Conservation (phyloP, 805 yeast genomes). For the Kazachstania bromeliacearum region DNA sequence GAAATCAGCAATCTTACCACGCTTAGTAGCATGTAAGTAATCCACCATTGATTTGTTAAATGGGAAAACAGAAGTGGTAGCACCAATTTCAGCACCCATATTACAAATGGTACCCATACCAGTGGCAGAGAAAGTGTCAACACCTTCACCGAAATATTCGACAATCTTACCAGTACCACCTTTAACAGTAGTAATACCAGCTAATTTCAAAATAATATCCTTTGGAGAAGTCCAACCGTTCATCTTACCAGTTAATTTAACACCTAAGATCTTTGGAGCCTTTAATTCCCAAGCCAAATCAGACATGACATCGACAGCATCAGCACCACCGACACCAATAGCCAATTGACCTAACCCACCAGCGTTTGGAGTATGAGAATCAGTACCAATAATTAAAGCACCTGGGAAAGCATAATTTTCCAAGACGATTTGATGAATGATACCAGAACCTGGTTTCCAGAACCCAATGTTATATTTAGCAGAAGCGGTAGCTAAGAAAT, state of each 20-base stretch:
- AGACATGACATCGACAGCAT: slow-evolving; percentile 95
- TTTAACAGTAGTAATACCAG: slow-evolving; percentile 90
- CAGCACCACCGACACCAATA: slow-evolving; percentile 99
- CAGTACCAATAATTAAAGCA: slow-evolving; percentile 91
- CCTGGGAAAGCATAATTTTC: slow-evolving; percentile 98
- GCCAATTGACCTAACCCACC: slow-evolving; percentile 98
- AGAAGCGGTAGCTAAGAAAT: slow-evolving; percentile 81
- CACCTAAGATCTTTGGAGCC: slow-evolving; percentile 94
- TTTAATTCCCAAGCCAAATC: slow-evolving; percentile 94
- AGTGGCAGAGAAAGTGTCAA: slow-evolving; percentile 83
- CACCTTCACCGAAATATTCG: slow-evolving; percentile 95
- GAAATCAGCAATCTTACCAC: slow-evolving; percentile 75
- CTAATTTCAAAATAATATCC: slow-evolving; percentile 86
- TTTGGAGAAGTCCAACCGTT: slow-evolving; percentile 96
- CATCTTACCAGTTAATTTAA: slow-evolving; percentile 83
- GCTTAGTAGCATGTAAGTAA: slow-evolving; percentile 78
- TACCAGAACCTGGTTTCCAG: slow-evolving; percentile 99
- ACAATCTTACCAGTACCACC: slow-evolving; percentile 98
- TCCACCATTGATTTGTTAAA: slow-evolving; percentile 83
- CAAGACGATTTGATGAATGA: slow-evolving; percentile 90
- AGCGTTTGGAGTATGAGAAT: slow-evolving; percentile 96
- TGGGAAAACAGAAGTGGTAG: slow-evolving; percentile 96
- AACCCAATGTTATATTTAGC: slow-evolving; percentile 94
- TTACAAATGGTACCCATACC: slow-evolving; percentile 99
- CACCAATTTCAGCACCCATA: slow-evolving; percentile 99